Evolutionary conservation across 1,284 basidiomycete genomes (phyloP).

Genomic region (Sphagnurus paluster): DNA sequence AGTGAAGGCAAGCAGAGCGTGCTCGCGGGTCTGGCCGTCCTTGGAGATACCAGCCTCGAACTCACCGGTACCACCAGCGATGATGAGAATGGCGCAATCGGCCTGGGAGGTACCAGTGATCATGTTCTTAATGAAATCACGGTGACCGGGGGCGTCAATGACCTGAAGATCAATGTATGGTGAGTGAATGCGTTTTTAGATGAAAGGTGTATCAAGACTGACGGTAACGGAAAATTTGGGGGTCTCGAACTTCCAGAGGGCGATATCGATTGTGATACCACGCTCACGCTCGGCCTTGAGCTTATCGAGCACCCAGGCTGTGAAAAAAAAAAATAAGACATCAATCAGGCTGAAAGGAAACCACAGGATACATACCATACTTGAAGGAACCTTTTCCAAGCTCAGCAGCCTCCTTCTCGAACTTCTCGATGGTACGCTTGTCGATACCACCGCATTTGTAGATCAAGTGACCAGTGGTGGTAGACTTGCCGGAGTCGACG

Average conservation of each 20-base stretch:
- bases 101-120: slow-evolving; percentile 99
- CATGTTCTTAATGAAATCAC: slow-evolving; percentile 99
- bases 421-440: slow-evolving; percentile 99
- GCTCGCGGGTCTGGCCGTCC: slow-evolving; percentile 99
- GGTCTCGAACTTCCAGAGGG: slow-evolving; percentile 99
- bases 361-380: slow-evolving; percentile 74
- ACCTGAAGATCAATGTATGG: slow-evolving; percentile 51
- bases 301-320: slow-evolving; percentile 99
- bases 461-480: slow-evolving; percentile 99
- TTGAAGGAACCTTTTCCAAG: slow-evolving; percentile 99
- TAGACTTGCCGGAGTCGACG: slow-evolving; percentile 98
- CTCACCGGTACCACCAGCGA: slow-evolving; percentile 98
- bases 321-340: slow-evolving; percentile 26
- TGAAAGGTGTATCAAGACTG: slow-evolving; percentile 29
- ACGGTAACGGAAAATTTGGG: slow-evolving; percentile 90
- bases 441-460: slow-evolving; percentile 99
- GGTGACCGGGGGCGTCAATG: slow-evolving; percentile 99
- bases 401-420: slow-evolving; percentile 99
- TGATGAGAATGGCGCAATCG: slow-evolving; percentile 99
- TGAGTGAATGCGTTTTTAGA: slow-evolving; percentile 13
- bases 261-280: slow-evolving; percentile 99
- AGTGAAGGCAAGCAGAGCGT: slow-evolving; percentile 99
- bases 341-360: slow-evolving; percentile 18
- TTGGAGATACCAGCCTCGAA: slow-evolving; percentile 99
- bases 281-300: slow-evolving; percentile 99